Conservation (phyloP, 2,329 filamentous ascomycete species). For the Arachnomyces sp. region DNA sequence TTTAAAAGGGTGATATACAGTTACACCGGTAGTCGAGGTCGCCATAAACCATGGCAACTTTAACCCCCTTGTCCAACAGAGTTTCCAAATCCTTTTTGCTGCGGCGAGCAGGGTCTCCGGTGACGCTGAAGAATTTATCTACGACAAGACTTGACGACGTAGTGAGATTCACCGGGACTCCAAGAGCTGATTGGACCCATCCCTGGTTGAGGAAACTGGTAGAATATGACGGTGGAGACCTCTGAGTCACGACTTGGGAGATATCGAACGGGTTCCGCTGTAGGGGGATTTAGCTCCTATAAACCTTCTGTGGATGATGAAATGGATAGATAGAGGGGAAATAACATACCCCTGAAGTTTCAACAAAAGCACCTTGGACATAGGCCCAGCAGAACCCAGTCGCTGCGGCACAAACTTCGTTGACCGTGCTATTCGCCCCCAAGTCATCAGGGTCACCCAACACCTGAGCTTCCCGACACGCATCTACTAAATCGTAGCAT, state of each 20-base stretch:
- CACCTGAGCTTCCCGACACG: constrained; percentile 30
- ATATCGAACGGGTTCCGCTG: constrained; percentile 45
- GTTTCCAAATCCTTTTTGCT: constrained; percentile 41
- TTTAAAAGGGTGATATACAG: constrained; percentile 15
- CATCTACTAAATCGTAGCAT: constrained; percentile 40
- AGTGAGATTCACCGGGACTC: constrained; percentile 50
- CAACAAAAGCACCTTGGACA: constrained; percentile 34
- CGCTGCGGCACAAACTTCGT: constrained; percentile 31
- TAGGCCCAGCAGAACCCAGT: constrained; percentile 32
- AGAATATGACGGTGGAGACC: constrained; percentile 42
- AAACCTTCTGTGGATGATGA: too few species aligned
- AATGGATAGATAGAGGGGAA: too few species aligned
- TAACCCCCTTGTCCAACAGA: constrained; percentile 50
- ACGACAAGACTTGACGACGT: constrained; percentile 45
- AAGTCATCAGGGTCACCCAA: constrained; percentile 2
- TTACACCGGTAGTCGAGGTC: constrained; percentile 51
- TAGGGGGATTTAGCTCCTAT: too few species aligned
- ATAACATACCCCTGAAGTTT: constrained; percentile 22
- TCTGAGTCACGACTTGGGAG: constrained; percentile 36
- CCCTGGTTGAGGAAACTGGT: constrained; percentile 45
- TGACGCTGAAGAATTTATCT: constrained; percentile 38
- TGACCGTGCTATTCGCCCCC: constrained; percentile 18
- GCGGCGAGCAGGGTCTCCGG: background rate
- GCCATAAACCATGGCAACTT: constrained; percentile 52
- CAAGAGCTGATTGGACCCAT: constrained; percentile 45